These are phyloP conservation scores for Monilinia fructicola DNA, from an alignment of 2,329 filamentous ascomycete genomes.

Conservation along the genomic window DNA sequence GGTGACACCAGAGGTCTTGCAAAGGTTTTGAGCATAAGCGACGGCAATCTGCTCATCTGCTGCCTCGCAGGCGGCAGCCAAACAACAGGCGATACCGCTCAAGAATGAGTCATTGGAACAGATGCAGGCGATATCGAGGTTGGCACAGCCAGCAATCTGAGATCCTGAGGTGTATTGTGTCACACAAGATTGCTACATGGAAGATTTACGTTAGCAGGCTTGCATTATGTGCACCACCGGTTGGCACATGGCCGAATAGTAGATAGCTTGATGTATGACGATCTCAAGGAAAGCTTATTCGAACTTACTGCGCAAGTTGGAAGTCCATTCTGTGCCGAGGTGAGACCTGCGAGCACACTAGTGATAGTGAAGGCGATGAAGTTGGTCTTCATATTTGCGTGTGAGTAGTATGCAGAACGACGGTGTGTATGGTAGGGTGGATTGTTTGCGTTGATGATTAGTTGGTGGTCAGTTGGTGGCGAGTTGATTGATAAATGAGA, in stretches of 20 bases:
- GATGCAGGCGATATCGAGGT: conserved; percentile 50
- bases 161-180: conserved; percentile 43
- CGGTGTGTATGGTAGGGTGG: background rate
- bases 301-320: conserved; percentile 57
- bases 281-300: background rate
- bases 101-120: conserved; percentile 50
- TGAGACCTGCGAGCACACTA: conserved; percentile 54
- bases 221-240: background rate
- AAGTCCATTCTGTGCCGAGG: conserved; percentile 50
- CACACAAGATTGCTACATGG: conserved; percentile 39
- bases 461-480: background rate
- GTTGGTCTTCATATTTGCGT: conserved; percentile 27
- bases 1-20: conserved; percentile 41
- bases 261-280: background rate
- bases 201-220: conserved; percentile 10
- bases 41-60: conserved; percentile 44
- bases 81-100: conserved; percentile 50
- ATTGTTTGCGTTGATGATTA: background rate
- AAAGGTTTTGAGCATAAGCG: conserved; percentile 41
- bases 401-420: background rate
- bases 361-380: conserved; percentile 43
- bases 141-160: conserved; percentile 43
- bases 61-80: conserved; percentile 45
- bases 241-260: background rate
- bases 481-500: background rate